These are phyloP conservation scores for Barbarea vulgaris DNA, from an alignment of 345 rosid genomes.

Conservation along the genomic window DNA sequence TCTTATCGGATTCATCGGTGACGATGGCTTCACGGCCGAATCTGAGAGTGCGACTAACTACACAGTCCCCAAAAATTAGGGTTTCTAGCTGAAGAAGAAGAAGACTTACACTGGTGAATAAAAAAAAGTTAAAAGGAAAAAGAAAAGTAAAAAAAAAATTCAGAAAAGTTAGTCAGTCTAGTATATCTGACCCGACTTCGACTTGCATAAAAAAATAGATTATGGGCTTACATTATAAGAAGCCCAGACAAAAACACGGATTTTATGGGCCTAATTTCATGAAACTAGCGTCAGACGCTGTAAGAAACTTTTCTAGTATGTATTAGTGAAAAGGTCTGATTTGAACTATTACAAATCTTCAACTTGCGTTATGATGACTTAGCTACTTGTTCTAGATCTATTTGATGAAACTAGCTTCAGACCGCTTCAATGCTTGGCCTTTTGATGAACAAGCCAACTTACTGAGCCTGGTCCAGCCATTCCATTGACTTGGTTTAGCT, in stretches of 20 bases:
- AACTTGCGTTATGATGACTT: not conserved
- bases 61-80: slow-evolving; percentile 25
- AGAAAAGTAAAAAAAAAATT: no score
- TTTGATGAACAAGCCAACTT: not conserved
- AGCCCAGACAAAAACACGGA: not conserved
- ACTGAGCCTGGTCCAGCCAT: not conserved
- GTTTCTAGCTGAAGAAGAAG: slow-evolving; percentile 23
- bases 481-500: not conserved
- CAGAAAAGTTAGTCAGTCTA: not conserved
- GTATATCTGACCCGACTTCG: not conserved
- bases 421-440: not conserved
- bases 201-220: not conserved
- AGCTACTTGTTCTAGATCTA: no score
- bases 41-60: slow-evolving; percentile 15
- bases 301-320: not conserved
- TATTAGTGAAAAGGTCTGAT: not conserved
- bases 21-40: slow-evolving; percentile 3
- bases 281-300: not conserved
- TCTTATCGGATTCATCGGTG: slow-evolving; percentile 23
- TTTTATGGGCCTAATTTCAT: not conserved
- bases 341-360: not conserved
- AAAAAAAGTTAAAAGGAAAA: no score
- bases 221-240: not conserved
- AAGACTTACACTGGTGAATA: not conserved
- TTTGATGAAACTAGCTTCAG: not conserved